phyloP scores from a whole-genome alignment of 1,284 basidiomycete species.

The Taiwanofungus camphoratus region DNA sequence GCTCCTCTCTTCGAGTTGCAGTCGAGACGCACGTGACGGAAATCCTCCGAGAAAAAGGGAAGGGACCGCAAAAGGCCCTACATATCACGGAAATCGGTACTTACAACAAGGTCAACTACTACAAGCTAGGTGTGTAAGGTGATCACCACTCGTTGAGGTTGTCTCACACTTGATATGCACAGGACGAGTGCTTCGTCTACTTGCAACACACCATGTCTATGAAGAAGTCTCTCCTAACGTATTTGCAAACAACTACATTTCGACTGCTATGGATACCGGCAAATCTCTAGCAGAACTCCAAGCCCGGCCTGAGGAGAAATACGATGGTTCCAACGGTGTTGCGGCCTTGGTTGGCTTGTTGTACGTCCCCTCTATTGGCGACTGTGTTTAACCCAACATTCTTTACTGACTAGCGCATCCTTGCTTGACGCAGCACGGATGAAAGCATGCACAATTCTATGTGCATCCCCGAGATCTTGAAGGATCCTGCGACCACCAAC shows the following conservation, averaged over 20 bases:
- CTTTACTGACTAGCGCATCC: too few species aligned
- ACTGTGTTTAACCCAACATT: too few species aligned
- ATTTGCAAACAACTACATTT: conserved; percentile 28
- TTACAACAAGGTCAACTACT: conserved; percentile 11
- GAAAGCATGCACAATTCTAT: conserved; percentile 22
- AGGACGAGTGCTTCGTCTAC: conserved; percentile 25
- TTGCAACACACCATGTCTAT: conserved; percentile 26
- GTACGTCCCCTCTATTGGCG: too few species aligned
- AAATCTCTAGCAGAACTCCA: conserved; percentile 17
- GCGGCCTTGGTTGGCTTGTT: conserved; percentile 20
- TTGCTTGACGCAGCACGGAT: conserved; percentile 21
- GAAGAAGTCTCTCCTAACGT: conserved; percentile 26
- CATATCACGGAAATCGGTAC: conserved; percentile 22
- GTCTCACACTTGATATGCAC: too few species aligned
- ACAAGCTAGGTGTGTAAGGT: conserved; percentile 11
- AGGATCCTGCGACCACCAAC: conserved; percentile 16
- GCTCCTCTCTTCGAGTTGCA: conserved; percentile 24
- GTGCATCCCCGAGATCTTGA: conserved; percentile 24
- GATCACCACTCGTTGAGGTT: too few species aligned
- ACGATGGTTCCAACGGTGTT: conserved; percentile 22
- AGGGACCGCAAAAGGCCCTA: conserved; percentile 18
- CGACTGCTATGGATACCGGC: conserved; percentile 24
- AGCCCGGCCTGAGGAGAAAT: conserved; percentile 19
- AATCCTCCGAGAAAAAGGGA: conserved; percentile 32
- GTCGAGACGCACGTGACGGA: conserved; percentile 30